Conservation (phyloP, 169 alveolate genomes). For the Plasmodium chabaudi region DNA sequence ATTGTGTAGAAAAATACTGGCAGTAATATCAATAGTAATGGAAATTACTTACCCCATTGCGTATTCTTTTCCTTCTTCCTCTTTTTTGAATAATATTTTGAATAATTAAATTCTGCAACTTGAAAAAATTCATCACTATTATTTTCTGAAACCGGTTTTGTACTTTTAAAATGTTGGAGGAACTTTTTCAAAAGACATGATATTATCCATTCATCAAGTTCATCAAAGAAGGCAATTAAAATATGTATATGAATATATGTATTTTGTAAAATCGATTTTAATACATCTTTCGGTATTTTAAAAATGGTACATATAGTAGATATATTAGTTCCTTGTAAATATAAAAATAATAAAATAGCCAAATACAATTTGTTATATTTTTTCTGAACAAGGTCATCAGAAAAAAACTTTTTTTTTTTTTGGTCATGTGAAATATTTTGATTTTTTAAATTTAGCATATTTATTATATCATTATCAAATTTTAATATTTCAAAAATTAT, state of each 20-base stretch:
- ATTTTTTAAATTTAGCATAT: constrained; percentile 31
- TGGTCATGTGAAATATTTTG: constrained; percentile 10
- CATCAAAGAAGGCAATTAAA: constrained; percentile 37
- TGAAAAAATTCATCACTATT: neutral
- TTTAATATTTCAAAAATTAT: constrained; percentile 44
- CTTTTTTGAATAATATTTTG: neutral
- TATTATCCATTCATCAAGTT: constrained; percentile 49
- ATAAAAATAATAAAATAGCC: constrained; percentile 28
- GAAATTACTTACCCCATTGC: too few relatives aligned
- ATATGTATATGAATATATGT: constrained; percentile 45
- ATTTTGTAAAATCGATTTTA: constrained; percentile 41
- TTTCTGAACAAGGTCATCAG: constrained; percentile 13
- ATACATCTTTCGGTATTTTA: constrained; percentile 50
- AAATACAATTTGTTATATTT: constrained; percentile 49
- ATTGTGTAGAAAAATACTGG: too few relatives aligned
- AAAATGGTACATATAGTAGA: constrained; percentile 11
- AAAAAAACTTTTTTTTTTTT: constrained; percentile 15
- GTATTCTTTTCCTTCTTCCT: neutral
- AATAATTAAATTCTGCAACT: neutral
- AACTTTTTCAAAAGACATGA: constrained; percentile 35
- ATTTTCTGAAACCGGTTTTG: neutral
- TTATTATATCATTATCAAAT: constrained; percentile 64
- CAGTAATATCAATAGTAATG: too few relatives aligned
- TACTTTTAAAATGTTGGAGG: constrained; percentile 15
- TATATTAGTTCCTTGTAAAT: constrained; percentile 12